A percentile compares a stretch with the other conserved stretches of the same genome.
These are phyloP conservation scores for Lophiotrema nucula DNA, from an alignment of 495 filamentous ascomycete species.

Conservation along the genomic window DNA sequence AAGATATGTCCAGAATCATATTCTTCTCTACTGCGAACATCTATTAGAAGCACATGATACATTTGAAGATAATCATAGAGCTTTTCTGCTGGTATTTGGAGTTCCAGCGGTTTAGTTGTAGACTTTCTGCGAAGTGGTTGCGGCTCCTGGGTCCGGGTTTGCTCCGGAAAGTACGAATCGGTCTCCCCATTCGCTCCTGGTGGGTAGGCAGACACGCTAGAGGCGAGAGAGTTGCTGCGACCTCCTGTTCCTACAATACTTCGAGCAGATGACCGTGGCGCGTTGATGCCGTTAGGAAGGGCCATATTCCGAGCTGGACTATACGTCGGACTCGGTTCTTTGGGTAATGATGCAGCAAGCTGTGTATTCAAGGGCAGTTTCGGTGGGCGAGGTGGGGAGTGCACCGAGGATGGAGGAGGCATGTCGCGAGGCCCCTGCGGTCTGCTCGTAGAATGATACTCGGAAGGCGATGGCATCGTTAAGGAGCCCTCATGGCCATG, in stretches of 20 bases:
- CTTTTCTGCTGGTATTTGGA: constrained; percentile 62
- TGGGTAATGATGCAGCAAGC: constrained; percentile 61
- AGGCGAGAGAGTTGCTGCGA: constrained; percentile 35
- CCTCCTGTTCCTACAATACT: constrained; percentile 44
- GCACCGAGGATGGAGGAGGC: constrained; percentile 49
- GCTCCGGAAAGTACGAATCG: constrained; percentile 39
- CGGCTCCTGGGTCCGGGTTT: constrained; percentile 3
- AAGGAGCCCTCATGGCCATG: constrained; percentile 28
- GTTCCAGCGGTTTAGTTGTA: constrained; percentile 54
- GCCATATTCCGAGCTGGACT: constrained; percentile 64
- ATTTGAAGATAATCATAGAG: constrained; percentile 63
- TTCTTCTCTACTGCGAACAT: constrained; percentile 76
- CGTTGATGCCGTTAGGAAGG: constrained; percentile 52
- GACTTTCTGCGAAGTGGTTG: constrained; percentile 39
- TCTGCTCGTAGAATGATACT: constrained; percentile 40
- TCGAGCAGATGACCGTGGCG: constrained; percentile 47
- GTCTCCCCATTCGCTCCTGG: constrained; percentile 32
- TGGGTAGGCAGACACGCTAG: constrained; percentile 29
- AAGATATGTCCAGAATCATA: constrained; percentile 88
- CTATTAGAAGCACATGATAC: constrained; percentile 73
- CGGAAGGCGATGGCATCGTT: constrained; percentile 41
- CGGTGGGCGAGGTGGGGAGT: constrained; percentile 42
- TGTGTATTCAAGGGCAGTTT: constrained; percentile 56
- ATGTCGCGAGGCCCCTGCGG: constrained; percentile 59
- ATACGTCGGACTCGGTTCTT: constrained; percentile 81